Evolutionary conservation across 768 basidiomycete species (phyloP).

Genomic region (Kwoniella botswanensis): DNA sequence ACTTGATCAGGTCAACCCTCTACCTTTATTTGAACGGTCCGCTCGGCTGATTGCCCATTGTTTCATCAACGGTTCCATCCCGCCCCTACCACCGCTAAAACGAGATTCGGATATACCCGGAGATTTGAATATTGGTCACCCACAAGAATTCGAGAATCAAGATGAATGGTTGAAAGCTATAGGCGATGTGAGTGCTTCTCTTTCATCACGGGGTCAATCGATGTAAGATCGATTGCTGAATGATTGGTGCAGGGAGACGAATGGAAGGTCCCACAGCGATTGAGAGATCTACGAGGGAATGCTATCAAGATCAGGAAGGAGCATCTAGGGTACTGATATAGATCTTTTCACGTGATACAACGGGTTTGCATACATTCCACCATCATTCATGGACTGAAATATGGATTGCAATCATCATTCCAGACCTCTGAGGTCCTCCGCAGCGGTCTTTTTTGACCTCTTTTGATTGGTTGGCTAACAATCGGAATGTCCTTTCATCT

Average conservation of each 20-base stretch:
- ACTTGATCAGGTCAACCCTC: not conserved
- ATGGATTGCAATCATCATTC: too few relatives aligned
- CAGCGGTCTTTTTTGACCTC: too few relatives aligned
- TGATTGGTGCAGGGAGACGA: not conserved
- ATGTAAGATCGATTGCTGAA: not conserved
- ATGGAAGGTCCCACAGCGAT: not conserved
- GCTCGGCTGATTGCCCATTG: not conserved
- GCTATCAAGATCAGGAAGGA: not conserved
- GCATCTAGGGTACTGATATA: not conserved
- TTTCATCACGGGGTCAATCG: not conserved
- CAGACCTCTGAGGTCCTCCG: too few relatives aligned
- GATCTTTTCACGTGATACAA: too few relatives aligned
- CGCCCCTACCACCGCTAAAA: not conserved
- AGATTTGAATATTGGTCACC: conserved; percentile 1
- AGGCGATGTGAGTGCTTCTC: not conserved
- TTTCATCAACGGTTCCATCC: not conserved
- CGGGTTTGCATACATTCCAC: too few relatives aligned
- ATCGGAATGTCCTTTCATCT: too few relatives aligned
- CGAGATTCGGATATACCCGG: not conserved
- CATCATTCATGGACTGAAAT: too few relatives aligned
- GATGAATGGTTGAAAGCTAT: conserved; percentile 7
- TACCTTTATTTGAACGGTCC: not conserved
- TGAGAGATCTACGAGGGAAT: not conserved
- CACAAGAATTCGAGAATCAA: conserved; percentile 1
- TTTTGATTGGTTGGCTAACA: too few relatives aligned